These are phyloP conservation scores for Waltergamsia citrina DNA, from an alignment of 2,329 filamentous ascomycete genomes.

Conservation along the genomic window DNA sequence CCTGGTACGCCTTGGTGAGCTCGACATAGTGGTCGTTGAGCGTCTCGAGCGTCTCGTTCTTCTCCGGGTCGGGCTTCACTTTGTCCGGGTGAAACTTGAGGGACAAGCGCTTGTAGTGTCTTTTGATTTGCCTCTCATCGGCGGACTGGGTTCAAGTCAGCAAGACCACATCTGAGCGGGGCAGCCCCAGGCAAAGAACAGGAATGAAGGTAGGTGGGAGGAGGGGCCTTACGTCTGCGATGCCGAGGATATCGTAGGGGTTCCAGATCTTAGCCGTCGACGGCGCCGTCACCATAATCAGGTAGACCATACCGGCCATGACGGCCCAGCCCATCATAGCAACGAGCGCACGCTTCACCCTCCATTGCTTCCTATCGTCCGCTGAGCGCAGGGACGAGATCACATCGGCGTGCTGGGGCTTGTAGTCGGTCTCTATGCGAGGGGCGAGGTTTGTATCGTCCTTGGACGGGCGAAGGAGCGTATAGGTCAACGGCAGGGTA, in stretches of 20 bases:
- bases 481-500: conserved; percentile 85
- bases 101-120: conserved; percentile 78
- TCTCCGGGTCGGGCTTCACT: conserved; percentile 67
- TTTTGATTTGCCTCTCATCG: conserved; percentile 85
- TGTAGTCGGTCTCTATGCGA: conserved; percentile 73
- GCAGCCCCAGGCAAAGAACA: background rate
- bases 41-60: conserved; percentile 80
- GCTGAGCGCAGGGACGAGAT: conserved; percentile 75
- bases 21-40: conserved; percentile 89
- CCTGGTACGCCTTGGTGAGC: conserved; percentile 95
- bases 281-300: conserved; percentile 71
- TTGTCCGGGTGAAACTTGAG: conserved; percentile 91
- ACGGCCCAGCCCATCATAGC: conserved; percentile 70
- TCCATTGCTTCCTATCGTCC: conserved; percentile 83
- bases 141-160: conserved; percentile 48
- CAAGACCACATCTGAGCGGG: background rate
- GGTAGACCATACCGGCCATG: conserved; percentile 86
- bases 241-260: conserved; percentile 86
- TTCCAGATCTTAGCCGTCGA: conserved; percentile 79
- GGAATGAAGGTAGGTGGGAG: too few species aligned
- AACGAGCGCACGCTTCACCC: conserved; percentile 72
- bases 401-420: conserved; percentile 72
- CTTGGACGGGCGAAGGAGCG: conserved; percentile 68
- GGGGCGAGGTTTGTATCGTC: conserved; percentile 72
- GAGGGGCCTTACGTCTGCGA: conserved; percentile 58